These are phyloP conservation scores for Pelomyxa schiedti DNA, from an alignment of 78 protist genomes.

Conservation along the genomic window DNA sequence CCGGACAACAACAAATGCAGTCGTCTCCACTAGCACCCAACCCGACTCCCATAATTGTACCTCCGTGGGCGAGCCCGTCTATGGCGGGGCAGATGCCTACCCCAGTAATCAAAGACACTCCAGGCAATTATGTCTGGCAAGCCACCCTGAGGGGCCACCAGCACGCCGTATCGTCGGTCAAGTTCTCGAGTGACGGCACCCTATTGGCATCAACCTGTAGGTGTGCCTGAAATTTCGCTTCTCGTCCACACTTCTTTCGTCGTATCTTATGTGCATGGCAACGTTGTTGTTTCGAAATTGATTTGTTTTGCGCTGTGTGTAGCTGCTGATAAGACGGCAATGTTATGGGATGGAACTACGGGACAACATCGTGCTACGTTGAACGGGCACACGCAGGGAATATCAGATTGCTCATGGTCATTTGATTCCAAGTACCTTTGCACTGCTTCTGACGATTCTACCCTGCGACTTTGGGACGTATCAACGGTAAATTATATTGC, in stretches of 20 bases:
- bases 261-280: no score
- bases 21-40: no score
- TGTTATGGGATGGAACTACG: conserved; percentile 37
- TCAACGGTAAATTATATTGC: conserved; percentile 9
- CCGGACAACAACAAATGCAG: no score
- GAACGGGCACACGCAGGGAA: conserved; percentile 53
- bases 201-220: conserved; percentile 67
- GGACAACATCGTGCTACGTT: conserved; percentile 16
- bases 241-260: not conserved
- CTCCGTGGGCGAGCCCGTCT: no score
- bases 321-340: conserved; percentile 65
- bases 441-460: conserved; percentile 75
- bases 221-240: not conserved
- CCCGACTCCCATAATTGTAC: no score
- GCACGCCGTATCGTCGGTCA: conserved; percentile 70
- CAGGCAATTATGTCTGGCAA: no score
- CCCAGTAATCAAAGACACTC: no score
- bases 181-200: conserved; percentile 76
- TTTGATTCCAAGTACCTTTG: conserved; percentile 43
- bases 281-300: conserved; percentile 67
- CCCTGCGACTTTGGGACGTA: conserved; percentile 67
- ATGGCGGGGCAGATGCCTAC: no score
- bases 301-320: conserved; percentile 48
- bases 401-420: conserved; percentile 59
- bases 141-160: conserved; percentile 52